phyloP scores from a whole-genome alignment of 208 protist genomes.

The Leishmania aethiopica region DNA sequence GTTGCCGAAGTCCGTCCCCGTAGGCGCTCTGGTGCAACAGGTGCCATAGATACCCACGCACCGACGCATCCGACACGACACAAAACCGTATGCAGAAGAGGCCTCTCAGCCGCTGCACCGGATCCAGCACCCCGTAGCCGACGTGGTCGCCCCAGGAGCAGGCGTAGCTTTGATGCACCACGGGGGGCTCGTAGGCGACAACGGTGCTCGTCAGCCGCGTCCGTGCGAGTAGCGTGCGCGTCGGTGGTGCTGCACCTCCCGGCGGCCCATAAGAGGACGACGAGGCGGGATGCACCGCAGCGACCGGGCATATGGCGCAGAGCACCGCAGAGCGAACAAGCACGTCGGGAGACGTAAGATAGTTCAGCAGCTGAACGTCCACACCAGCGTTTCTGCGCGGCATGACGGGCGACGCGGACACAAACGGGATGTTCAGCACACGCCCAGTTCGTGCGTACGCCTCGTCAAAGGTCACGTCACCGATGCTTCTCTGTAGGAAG shows the following conservation, averaged over 20 bases:
- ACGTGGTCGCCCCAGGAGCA: constrained; percentile 16
- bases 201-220: constrained; percentile 35
- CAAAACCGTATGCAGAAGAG: constrained; percentile 67
- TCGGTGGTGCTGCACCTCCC: neutral
- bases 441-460: constrained; percentile 75
- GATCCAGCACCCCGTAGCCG: constrained; percentile 25
- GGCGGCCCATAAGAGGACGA: neutral
- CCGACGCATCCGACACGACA: constrained; percentile 54
- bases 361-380: constrained; percentile 64
- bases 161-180: constrained; percentile 34
- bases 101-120: constrained; percentile 45
- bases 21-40: constrained; percentile 16
- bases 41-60: constrained; percentile 21
- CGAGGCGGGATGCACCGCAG: neutral
- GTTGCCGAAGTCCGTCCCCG: neutral
- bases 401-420: constrained; percentile 11
- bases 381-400: constrained; percentile 5
- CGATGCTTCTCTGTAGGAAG: constrained; percentile 58
- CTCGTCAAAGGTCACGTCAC: constrained; percentile 84
- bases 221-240: constrained; percentile 35
- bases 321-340: constrained; percentile 65
- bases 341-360: constrained; percentile 77
- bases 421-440: constrained; percentile 80
- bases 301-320: constrained; percentile 20
- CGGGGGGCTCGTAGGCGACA: constrained; percentile 40